phyloP scores from a whole-genome alignment of 2,329 filamentous ascomycete genomes.

The Raffaelea albimanens region DNA sequence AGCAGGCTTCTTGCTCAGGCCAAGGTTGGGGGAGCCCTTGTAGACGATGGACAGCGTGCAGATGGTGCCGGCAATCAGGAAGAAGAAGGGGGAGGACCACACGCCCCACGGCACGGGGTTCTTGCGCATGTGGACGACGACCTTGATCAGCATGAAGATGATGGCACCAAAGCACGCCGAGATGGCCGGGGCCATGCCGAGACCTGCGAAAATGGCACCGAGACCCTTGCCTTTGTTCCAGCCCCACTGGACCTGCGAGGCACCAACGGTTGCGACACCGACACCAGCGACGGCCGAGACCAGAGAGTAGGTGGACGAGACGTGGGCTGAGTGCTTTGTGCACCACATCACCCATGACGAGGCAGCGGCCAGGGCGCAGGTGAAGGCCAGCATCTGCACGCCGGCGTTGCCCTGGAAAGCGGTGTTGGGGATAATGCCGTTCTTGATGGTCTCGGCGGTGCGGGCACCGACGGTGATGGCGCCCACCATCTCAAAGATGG shows the following conservation, averaged over 20 bases:
- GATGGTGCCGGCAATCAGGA: conserved; percentile 64
- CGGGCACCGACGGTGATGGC: conserved; percentile 58
- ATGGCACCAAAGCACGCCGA: conserved; percentile 53
- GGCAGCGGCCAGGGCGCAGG: conserved; percentile 54
- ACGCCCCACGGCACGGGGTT: conserved; percentile 66
- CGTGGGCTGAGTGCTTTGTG: conserved; percentile 62
- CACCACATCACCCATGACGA: conserved; percentile 75
- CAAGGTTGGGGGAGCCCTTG: conserved; percentile 65
- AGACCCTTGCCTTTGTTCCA: conserved; percentile 61
- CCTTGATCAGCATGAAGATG: conserved; percentile 67
- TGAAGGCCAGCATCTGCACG: conserved; percentile 60
- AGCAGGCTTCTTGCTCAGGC: conserved; percentile 54
- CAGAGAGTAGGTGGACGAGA: conserved; percentile 64
- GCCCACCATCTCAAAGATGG: conserved; percentile 59
- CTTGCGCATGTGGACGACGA: conserved; percentile 60
- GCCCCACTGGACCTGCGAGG: conserved; percentile 54
- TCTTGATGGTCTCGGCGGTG: conserved; percentile 71
- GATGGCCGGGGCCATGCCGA: conserved; percentile 62
- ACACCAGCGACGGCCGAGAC: conserved; percentile 61
- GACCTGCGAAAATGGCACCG: conserved; percentile 61
- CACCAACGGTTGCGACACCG: conserved; percentile 57
- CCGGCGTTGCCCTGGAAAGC: conserved; percentile 52
- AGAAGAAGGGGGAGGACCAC: conserved; percentile 65
- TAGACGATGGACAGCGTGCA: conserved; percentile 72
- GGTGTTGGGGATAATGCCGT: conserved; percentile 56